Conservation (phyloP, 768 basidiomycete genomes). For the Paxillus rubicundulus region DNA sequence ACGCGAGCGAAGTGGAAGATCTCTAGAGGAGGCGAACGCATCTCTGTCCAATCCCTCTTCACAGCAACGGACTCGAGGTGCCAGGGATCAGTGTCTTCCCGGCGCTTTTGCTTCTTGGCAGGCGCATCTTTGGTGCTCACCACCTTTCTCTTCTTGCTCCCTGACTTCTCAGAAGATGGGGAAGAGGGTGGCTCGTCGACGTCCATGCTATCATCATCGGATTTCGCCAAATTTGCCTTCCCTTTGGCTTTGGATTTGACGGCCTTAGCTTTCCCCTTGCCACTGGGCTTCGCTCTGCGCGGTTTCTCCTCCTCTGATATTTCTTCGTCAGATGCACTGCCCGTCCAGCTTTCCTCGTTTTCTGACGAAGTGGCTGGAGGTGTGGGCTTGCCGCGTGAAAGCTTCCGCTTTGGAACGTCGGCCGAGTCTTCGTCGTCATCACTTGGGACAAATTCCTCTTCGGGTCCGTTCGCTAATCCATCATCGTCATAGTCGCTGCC, state of each 20-base stretch:
- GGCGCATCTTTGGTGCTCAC: slow-evolving; percentile 31
- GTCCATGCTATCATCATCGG: slow-evolving; percentile 52
- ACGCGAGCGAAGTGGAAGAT: slow-evolving; percentile 90
- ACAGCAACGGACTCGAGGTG: slow-evolving; percentile 62
- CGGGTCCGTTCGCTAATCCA: slow-evolving; percentile 38
- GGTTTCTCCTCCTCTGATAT: slow-evolving; percentile 27
- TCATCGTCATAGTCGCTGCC: slow-evolving; percentile 34
- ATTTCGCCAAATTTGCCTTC: slow-evolving; percentile 31
- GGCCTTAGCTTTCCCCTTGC: slow-evolving; percentile 20
- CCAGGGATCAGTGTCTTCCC: slow-evolving; percentile 73
- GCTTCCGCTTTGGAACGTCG: slow-evolving; percentile 21
- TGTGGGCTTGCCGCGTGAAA: slow-evolving; percentile 20
- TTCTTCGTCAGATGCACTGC: slow-evolving; percentile 25
- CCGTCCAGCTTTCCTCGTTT: slow-evolving; percentile 25
- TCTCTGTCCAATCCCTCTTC: slow-evolving; percentile 69
- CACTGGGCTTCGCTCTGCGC: slow-evolving; percentile 29
- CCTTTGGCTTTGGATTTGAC: slow-evolving; percentile 21
- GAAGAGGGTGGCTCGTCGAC: slow-evolving; percentile 47
- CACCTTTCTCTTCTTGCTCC: slow-evolving; percentile 46
- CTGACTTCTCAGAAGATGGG: slow-evolving; percentile 34
- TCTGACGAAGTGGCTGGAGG: slow-evolving; percentile 31
- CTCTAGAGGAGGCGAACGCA: slow-evolving; percentile 83
- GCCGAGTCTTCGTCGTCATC: slow-evolving; percentile 25
- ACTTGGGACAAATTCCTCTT: slow-evolving; percentile 24
- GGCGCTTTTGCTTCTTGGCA: slow-evolving; percentile 59